These are phyloP conservation scores for Phlebiopsis gigantea DNA, from an alignment of 768 basidiomycete species.

Conservation along the genomic window DNA sequence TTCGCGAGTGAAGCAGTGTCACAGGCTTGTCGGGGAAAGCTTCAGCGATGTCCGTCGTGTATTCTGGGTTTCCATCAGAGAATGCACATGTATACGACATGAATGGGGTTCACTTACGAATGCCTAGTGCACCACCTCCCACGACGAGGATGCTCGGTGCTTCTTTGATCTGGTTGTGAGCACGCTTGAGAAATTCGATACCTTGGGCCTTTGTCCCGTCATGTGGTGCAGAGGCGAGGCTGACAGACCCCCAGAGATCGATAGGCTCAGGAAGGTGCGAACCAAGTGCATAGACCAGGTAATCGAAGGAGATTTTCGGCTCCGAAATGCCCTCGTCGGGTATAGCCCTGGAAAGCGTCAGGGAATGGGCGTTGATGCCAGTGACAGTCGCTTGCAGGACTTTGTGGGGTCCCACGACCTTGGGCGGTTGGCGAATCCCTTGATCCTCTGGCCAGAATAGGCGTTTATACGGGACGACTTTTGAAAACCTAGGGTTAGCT, in stretches of 20 bases:
- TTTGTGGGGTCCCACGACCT: slow-evolving; percentile 22
- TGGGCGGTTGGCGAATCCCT: neutral
- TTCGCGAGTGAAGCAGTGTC: slow-evolving; percentile 56
- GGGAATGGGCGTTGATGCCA: slow-evolving; percentile 31
- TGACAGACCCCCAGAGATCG: slow-evolving; percentile 39
- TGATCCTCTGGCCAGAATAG: slow-evolving; percentile 28
- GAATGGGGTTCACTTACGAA: slow-evolving; percentile 41
- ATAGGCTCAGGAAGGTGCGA: slow-evolving; percentile 49
- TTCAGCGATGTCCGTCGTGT: slow-evolving; percentile 56
- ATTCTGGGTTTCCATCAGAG: slow-evolving; percentile 35
- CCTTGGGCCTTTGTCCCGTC: slow-evolving; percentile 43
- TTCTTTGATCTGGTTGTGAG: slow-evolving; percentile 42
- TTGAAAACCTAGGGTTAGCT: neutral
- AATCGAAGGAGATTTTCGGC: slow-evolving; percentile 43
- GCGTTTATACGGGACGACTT: slow-evolving; percentile 48
- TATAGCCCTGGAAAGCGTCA: slow-evolving; percentile 42
- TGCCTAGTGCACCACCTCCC: slow-evolving; percentile 69
- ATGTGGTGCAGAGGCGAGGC: neutral
- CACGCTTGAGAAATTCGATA: slow-evolving; percentile 42
- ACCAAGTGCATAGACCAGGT: slow-evolving; percentile 55
- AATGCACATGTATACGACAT: neutral
- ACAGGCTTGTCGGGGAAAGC: slow-evolving; percentile 48
- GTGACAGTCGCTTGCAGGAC: slow-evolving; percentile 42
- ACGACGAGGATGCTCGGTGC: slow-evolving; percentile 54
- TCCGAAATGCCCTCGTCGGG: slow-evolving; percentile 37